A percentile compares a stretch with the other conserved stretches of the same genome.
phyloP scores from a whole-genome alignment of 2,329 filamentous ascomycete species.

The Periconia sp. region DNA sequence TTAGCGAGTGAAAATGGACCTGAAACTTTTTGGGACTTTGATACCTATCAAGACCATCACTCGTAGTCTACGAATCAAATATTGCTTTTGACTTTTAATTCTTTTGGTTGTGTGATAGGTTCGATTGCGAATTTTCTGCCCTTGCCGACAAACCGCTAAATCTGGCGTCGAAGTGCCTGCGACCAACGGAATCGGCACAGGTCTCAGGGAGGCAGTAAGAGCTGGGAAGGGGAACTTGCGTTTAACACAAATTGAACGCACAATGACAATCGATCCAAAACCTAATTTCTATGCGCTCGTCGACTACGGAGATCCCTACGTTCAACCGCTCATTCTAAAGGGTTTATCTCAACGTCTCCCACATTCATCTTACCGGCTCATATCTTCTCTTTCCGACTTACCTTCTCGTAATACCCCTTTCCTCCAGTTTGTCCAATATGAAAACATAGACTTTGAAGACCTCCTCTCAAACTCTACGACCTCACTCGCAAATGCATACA shows the following conservation, averaged over 20 bases:
- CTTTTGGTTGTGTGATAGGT: too few relatives aligned
- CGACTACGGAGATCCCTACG: slow-evolving; percentile 86
- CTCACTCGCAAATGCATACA: slow-evolving; percentile 82
- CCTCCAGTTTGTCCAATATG: slow-evolving; percentile 86
- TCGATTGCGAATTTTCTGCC: too few relatives aligned
- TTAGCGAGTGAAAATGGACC: slow-evolving; percentile 35
- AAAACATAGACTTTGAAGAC: slow-evolving; percentile 83
- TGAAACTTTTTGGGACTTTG: slow-evolving; percentile 23
- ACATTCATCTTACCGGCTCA: slow-evolving; percentile 59
- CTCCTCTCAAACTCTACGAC: slow-evolving; percentile 66
- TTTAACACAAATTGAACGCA: too few relatives aligned
- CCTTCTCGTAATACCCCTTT: slow-evolving; percentile 56
- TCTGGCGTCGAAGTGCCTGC: too few relatives aligned
- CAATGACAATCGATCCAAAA: not conserved
- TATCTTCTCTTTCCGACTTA: slow-evolving; percentile 58
- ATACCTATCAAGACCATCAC: too few relatives aligned
- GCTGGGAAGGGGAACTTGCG: too few relatives aligned
- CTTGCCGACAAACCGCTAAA: too few relatives aligned
- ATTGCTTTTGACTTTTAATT: too few relatives aligned
- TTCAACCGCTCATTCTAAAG: slow-evolving; percentile 80
- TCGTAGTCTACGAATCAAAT: too few relatives aligned
- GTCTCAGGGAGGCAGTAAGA: too few relatives aligned
- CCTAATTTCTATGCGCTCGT: slow-evolving; percentile 70
- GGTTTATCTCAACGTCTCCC: slow-evolving; percentile 72
- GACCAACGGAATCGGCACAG: too few relatives aligned